A percentile compares a stretch with the other conserved stretches of the same genome.
Conservation (phyloP, 2,329 filamentous ascomycete species). For the Diaporthe nobilis region DNA sequence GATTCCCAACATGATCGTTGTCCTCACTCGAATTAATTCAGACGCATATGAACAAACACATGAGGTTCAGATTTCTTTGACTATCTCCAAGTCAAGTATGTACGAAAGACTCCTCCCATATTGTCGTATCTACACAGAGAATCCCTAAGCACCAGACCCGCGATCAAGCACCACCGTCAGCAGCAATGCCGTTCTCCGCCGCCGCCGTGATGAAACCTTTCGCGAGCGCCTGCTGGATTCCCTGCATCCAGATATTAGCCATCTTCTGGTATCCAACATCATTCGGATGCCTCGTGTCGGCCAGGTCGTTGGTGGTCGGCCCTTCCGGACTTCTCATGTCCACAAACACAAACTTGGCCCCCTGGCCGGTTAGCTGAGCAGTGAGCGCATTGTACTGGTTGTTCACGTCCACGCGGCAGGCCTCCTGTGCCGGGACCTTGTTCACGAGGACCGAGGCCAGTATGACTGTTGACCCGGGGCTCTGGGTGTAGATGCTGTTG, state of each 20-base stretch:
- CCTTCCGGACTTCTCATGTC: conserved; percentile 45
- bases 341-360: conserved; percentile 43
- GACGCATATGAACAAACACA: neutral
- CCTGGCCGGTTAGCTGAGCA: conserved; percentile 33
- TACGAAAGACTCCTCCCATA: neutral
- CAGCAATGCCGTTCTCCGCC: conserved; percentile 33
- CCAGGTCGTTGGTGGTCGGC: conserved; percentile 44
- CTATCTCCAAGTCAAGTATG: neutral
- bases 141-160: neutral
- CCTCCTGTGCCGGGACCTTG: conserved; percentile 43
- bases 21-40: neutral
- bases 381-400: conserved; percentile 43
- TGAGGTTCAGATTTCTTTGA: neutral
- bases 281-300: conserved; percentile 46
- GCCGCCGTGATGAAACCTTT: conserved; percentile 37
- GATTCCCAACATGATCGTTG: too few species aligned
- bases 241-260: conserved; percentile 45
- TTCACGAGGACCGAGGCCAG: conserved; percentile 46
- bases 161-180: conserved; percentile 15
- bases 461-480: conserved; percentile 46
- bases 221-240: conserved; percentile 35
- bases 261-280: conserved; percentile 47
- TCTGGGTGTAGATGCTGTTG: conserved; percentile 42
- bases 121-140: neutral
- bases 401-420: conserved; percentile 45